Conservation (phyloP, 768 basidiomycete genomes). For the Lactarius sp. region DNA sequence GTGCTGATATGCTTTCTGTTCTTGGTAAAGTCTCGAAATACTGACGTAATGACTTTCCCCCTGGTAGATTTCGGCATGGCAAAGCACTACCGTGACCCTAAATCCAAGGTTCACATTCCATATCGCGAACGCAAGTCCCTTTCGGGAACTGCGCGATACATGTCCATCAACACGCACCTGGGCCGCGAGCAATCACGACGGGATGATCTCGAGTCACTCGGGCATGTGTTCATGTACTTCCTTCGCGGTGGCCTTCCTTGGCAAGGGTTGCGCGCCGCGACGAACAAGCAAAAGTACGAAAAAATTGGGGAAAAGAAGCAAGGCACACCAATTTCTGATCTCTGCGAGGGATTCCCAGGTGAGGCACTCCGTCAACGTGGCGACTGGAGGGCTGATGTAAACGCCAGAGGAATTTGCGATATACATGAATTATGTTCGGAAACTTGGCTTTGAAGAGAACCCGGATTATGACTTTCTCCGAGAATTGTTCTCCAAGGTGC, state of each 20-base stretch:
- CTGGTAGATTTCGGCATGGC: constrained; percentile 95
- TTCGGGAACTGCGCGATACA: constrained; percentile 96
- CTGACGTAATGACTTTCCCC: constrained; percentile 24
- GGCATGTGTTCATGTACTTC: constrained; percentile 99
- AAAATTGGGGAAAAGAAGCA: constrained; percentile 99
- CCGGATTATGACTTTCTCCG: constrained; percentile 98
- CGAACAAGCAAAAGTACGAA: constrained; percentile 99
- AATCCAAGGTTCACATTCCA: constrained; percentile 97
- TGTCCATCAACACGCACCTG: constrained; percentile 99
- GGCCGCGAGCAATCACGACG: constrained; percentile 92
- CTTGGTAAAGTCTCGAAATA: not conserved
- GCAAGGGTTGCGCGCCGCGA: constrained; percentile 96
- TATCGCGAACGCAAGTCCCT: constrained; percentile 97
- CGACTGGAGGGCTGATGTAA: constrained; percentile 3
- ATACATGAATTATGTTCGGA: constrained; percentile 99
- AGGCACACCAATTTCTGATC: constrained; percentile 81
- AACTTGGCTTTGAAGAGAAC: constrained; percentile 94
- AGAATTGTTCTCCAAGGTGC: constrained; percentile 87
- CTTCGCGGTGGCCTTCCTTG: constrained; percentile 93
- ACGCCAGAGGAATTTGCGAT: constrained; percentile 90
- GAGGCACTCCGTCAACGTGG: constrained; percentile 29
- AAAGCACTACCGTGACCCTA: constrained; percentile 98
- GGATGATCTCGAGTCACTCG: constrained; percentile 94
- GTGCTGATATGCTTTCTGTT: constrained; percentile 1
- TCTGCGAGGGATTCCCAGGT: constrained; percentile 98